phyloP scores from a whole-genome alignment of 345 rosid species.

The Pistacia vera region DNA sequence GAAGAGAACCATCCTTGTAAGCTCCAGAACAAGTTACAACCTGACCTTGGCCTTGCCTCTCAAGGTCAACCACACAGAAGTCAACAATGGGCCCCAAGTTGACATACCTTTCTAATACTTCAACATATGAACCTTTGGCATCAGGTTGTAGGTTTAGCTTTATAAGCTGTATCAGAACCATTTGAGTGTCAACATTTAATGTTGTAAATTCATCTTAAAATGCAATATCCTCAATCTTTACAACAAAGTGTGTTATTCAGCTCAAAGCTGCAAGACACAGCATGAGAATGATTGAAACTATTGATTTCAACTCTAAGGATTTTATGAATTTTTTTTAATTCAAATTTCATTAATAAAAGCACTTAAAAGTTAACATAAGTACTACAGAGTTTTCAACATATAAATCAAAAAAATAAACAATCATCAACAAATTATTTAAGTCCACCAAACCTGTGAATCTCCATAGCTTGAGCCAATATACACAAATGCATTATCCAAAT shows the following conservation, averaged over 20 bases:
- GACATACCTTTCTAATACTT: conserved; percentile 83
- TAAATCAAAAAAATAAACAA: background rate
- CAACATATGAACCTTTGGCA: conserved; percentile 87
- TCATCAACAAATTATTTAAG: background rate
- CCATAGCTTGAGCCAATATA: conserved; percentile 95
- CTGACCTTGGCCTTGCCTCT: conserved; percentile 99
- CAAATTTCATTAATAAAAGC: background rate
- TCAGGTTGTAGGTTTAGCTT: conserved; percentile 85
- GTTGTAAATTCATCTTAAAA: conserved; percentile 9
- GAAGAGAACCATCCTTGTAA: conserved; percentile 96
- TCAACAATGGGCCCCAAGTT: conserved; percentile 96
- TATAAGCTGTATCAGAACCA: conserved; percentile 61
- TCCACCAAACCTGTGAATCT: conserved; percentile 76
- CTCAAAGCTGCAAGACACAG: background rate
- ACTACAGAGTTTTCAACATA: background rate
- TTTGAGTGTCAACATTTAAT: background rate
- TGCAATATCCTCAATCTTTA: background rate
- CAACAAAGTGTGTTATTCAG: background rate
- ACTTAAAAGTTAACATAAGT: background rate
- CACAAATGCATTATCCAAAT: conserved; percentile 86
- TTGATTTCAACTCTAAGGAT: background rate
- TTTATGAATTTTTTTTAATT: no score
- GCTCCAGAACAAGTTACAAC: conserved; percentile 98
- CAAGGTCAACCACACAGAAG: conserved; percentile 93
- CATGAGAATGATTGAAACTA: background rate